Conservation (phyloP, 148 eudicot species). For the Fagopyrum tataricum region DNA sequence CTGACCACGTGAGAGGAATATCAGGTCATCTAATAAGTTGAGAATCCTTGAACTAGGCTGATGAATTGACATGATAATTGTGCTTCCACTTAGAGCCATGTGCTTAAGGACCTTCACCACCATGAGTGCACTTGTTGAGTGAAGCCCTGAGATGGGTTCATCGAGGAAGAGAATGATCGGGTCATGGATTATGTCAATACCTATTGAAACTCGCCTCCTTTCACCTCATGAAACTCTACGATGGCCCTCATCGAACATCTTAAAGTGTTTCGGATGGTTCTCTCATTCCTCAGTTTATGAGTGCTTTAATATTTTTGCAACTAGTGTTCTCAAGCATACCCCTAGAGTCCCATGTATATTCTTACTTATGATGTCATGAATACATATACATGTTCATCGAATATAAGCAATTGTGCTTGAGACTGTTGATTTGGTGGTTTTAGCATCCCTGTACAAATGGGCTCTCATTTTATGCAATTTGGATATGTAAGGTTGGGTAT, state of each 20-base stretch:
- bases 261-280: too few species aligned
- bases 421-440: too few species aligned
- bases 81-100: conserved; percentile 11
- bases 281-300: too few species aligned
- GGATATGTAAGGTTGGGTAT: too few species aligned
- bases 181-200: conserved; percentile 15
- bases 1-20: conserved; percentile 8
- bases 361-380: too few species aligned
- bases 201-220: conserved; percentile 18
- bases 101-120: conserved; percentile 8
- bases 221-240: conserved; percentile 20
- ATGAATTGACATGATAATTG: conserved; percentile 9
- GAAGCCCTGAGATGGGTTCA: conserved; percentile 10
- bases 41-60: conserved; percentile 11
- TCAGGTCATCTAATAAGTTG: background rate
- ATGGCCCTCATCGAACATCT: conserved; percentile 17
- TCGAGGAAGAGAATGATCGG: conserved; percentile 15
- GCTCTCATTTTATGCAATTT: too few species aligned
- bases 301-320: too few species aligned
- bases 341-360: too few species aligned
- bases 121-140: conserved; percentile 13
- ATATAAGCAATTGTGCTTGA: too few species aligned
- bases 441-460: too few species aligned
- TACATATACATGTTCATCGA: too few species aligned
- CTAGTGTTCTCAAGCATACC: too few species aligned